phyloP scores from a whole-genome alignment of 495 filamentous ascomycete species.

The Penicillium ucsense region DNA sequence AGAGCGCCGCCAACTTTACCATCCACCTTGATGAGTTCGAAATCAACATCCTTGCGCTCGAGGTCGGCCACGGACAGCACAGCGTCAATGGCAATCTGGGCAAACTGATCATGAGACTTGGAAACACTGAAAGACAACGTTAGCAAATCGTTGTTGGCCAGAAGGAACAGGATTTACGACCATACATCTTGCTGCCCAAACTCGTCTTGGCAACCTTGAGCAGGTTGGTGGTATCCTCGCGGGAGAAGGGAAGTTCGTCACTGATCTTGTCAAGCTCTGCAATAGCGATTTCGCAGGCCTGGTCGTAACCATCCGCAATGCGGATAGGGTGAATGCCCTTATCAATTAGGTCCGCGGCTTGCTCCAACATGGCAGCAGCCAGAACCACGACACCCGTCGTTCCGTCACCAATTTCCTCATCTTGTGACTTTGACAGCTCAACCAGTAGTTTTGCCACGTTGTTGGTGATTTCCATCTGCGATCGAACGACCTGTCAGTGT shows the following conservation, averaged over 20 bases:
- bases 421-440: constrained; percentile 97
- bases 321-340: constrained; percentile 98
- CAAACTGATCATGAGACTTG: constrained; percentile 96
- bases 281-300: constrained; percentile 93
- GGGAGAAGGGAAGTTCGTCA: constrained; percentile 78
- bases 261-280: constrained; percentile 87
- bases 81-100: constrained; percentile 92
- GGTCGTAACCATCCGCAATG: constrained; percentile 96
- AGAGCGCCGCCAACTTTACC: constrained; percentile 93
- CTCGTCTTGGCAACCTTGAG: constrained; percentile 92
- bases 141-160: constrained; percentile 8
- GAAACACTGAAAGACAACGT: constrained; percentile 53
- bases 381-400: constrained; percentile 97
- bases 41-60: constrained; percentile 94
- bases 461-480: constrained; percentile 94
- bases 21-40: constrained; percentile 98
- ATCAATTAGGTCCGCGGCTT: constrained; percentile 97
- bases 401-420: constrained; percentile 97
- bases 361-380: constrained; percentile 88
- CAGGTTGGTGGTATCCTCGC: constrained; percentile 68
- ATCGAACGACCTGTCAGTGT: constrained; percentile 10
- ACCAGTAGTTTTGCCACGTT: constrained; percentile 95
- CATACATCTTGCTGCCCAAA: constrained; percentile 89
- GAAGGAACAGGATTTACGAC: neutral
- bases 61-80: constrained; percentile 95